Conservation (phyloP, 306 rosid genomes). For the Vigna trinervia region DNA sequence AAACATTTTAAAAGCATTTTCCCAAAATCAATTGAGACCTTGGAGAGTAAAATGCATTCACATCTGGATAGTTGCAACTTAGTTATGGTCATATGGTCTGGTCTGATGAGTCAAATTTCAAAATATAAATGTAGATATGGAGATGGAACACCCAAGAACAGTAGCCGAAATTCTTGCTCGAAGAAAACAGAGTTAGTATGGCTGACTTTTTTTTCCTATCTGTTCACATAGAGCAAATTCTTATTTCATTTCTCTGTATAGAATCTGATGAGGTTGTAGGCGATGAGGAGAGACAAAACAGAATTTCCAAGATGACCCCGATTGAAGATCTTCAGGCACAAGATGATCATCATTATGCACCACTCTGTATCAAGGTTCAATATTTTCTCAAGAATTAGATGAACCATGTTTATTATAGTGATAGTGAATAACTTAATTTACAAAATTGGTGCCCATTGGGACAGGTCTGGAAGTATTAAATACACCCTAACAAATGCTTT, state of each 20-base stretch:
- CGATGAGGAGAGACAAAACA: slow-evolving; percentile 66
- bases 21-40: background rate
- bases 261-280: slow-evolving; percentile 63
- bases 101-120: slow-evolving; percentile 45
- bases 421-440: background rate
- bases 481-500: background rate
- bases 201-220: slow-evolving; percentile 28
- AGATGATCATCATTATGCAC: slow-evolving; percentile 68
- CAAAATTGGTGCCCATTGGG: background rate
- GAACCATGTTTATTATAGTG: background rate
- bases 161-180: slow-evolving; percentile 77
- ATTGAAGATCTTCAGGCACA: slow-evolving; percentile 90
- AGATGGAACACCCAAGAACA: slow-evolving; percentile 72
- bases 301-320: slow-evolving; percentile 77
- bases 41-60: slow-evolving; percentile 30
- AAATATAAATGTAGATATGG: slow-evolving; percentile 73
- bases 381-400: slow-evolving; percentile 37
- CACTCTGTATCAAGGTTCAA: slow-evolving; percentile 89
- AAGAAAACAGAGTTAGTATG: slow-evolving; percentile 72
- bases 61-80: slow-evolving; percentile 17
- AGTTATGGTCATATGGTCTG: slow-evolving; percentile 27
- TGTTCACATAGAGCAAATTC: slow-evolving; percentile 32
- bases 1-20: slow-evolving; percentile 19
- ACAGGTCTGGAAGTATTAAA: background rate
- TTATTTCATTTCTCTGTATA: slow-evolving; percentile 49